phyloP scores from a whole-genome alignment of 495 filamentous ascomycete species.

The Talaromyces wortmannii region DNA sequence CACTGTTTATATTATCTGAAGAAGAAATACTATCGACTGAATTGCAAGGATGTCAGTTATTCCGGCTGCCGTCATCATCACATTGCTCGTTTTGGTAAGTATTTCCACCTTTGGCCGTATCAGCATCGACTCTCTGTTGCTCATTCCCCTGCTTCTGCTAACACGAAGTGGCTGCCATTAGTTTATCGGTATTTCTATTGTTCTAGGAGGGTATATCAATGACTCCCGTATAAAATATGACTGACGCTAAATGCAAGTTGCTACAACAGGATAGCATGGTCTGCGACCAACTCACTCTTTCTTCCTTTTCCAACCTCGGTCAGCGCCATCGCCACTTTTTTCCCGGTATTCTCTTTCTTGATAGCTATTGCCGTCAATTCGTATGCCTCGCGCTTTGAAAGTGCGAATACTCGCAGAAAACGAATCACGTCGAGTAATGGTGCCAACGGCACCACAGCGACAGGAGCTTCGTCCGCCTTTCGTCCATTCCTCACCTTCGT shows the following conservation, averaged over 20 bases:
- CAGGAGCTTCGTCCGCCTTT: background rate
- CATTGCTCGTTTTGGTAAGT: constrained; percentile 2
- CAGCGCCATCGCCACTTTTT: constrained; percentile 17
- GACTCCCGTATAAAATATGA: background rate
- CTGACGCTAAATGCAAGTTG: too few relatives aligned
- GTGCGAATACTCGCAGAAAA: background rate
- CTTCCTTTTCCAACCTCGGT: constrained; percentile 22
- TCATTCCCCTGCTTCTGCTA: background rate
- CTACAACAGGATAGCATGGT: constrained; percentile 18
- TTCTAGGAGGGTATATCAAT: constrained; percentile 1
- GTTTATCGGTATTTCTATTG: background rate
- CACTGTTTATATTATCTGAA: background rate
- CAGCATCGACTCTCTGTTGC: too few relatives aligned
- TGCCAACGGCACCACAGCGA: background rate
- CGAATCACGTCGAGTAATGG: background rate
- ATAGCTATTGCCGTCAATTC: constrained; percentile 5
- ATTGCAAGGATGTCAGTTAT: background rate
- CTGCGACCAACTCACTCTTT: constrained; percentile 12
- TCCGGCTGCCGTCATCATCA: background rate
- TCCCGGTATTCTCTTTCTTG: constrained; percentile 10
- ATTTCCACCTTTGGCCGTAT: background rate
- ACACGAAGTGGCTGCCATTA: background rate
- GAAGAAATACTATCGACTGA: background rate
- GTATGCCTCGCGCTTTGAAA: constrained; percentile 1
- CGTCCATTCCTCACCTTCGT: constrained; percentile 1